These are phyloP conservation scores for Malus hybrid DNA, from an alignment of 331 rosid genomes.

Conservation along the genomic window DNA sequence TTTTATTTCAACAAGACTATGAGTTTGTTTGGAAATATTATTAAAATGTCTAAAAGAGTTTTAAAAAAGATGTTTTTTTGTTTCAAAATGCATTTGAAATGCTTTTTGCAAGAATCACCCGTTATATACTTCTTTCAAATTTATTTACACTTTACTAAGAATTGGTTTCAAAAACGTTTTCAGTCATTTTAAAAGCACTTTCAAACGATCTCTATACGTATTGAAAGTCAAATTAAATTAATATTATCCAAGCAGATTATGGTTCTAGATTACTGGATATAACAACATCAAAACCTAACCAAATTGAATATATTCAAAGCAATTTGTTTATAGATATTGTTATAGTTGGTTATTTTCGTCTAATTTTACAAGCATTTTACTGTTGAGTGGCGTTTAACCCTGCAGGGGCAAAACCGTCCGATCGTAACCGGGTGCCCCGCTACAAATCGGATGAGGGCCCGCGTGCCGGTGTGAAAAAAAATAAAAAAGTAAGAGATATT, in stretches of 20 bases:
- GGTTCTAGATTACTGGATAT: background rate
- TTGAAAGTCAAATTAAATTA: no score
- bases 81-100: no score
- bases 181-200: no score
- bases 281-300: background rate
- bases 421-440: background rate
- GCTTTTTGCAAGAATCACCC: no score
- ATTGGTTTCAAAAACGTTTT: no score
- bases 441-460: background rate
- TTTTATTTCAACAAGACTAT: no score
- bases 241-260: background rate
- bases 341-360: background rate
- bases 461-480: no score
- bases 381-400: background rate
- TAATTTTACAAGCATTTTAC: background rate
- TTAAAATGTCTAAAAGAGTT: no score
- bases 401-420: background rate
- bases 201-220: background rate
- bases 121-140: no score
- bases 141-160: no score
- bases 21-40: accelerated
- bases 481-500: background rate
- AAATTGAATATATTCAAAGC: background rate
- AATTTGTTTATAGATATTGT: background rate
- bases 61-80: no score